Evolutionary conservation across 225 moss, liverwort and hornwort genomes (phyloP), one percentile per base, ranked within the genome.

Genomic region (Climacium dendroides): DNA sequence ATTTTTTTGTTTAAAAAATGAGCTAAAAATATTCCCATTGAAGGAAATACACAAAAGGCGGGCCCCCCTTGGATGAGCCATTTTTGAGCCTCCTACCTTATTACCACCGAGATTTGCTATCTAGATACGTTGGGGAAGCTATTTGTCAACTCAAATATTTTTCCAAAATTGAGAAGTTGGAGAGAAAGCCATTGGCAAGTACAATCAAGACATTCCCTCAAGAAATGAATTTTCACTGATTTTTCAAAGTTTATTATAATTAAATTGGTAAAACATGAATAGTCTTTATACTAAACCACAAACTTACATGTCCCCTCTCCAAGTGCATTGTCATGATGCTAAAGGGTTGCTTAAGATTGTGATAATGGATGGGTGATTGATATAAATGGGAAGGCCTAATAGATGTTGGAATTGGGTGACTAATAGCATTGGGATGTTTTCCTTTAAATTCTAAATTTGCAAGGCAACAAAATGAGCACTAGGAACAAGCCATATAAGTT

Each of bases 391-490:
- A 67, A 2, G 13, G 4, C 7, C 8, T 2, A 13, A 3, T 67
- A 23, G 13, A 67, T 67, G 37, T 67, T 1, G 1, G 0, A 24
- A 67, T 23, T 67, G 2, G 7, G 0, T 23, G 2, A 37, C 2
- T 22, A 0, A 9, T 0, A 6, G 0, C 13, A 23, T 7, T 23
- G 7, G 7, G 0, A 24, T 69, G 4, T 39, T 69, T 25, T 70
- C 0, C 1, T 3, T 9, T 39, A 9, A 66, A 30, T 23, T 2
- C 10, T 16, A 10, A 45, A 72, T 72, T 1, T 29, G 0, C 2
- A 30, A 47, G 6, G 18, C 9, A 45, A 2, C 1, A 72, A 1
- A 29, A 45, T 0, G 0, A 17, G 6, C 1, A 45, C 15, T 29
- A 17, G 10, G 1, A 45, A 29, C 2, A 47, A 29, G n/a, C 1